These are phyloP conservation scores for Bonnemaisonia californica DNA, from an alignment of 31 red algal species.

Conservation along the genomic window DNA sequence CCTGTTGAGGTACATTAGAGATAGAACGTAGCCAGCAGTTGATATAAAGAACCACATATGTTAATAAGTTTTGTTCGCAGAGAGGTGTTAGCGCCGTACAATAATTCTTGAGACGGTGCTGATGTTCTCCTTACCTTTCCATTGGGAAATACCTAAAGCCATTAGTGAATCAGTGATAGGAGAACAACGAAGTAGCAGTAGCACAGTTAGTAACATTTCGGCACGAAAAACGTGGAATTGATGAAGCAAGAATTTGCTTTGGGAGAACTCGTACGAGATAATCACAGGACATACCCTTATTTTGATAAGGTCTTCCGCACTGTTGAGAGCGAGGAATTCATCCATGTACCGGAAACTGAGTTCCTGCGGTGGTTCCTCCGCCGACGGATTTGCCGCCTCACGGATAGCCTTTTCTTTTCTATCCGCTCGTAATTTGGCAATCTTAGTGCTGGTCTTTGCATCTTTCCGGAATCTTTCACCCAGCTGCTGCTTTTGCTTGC, in stretches of 20 bases:
- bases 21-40: neutral
- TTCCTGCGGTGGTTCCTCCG: neutral
- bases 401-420: neutral
- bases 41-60: neutral
- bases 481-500: conserved; percentile 21
- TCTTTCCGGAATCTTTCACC: conserved; percentile 3
- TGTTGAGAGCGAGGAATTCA: conserved; percentile 63
- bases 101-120: neutral
- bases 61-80: neutral
- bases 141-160: conserved; percentile 50
- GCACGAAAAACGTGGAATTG: neutral
- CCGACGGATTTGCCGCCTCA: conserved; percentile 1
- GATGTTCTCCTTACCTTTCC: conserved; percentile 70
- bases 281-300: conserved; percentile 40
- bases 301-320: conserved; percentile 61
- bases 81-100: neutral
- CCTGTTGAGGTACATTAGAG: conserved; percentile 19
- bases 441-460: neutral
- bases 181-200: neutral
- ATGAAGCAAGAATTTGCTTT: neutral
- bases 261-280: neutral
- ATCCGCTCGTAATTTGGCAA: neutral
- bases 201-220: neutral
- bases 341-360: conserved; percentile 80
- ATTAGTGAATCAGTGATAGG: neutral